A percentile compares a stretch with the other conserved stretches of the same genome.
Conservation (phyloP, 176 grass and related monocot species). For the Musa itinerans region DNA sequence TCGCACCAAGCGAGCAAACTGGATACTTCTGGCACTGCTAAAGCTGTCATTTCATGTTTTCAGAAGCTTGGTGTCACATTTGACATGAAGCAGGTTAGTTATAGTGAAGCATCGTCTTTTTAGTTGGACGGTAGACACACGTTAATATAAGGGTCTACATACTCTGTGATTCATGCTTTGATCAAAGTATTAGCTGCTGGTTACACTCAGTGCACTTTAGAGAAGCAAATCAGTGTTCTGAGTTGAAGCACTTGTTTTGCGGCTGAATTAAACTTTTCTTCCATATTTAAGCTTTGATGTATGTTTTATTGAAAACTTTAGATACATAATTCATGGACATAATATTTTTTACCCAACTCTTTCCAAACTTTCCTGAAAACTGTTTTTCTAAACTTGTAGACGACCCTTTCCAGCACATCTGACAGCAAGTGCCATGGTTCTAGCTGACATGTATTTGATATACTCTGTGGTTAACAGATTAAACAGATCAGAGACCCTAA, state of each 20-base stretch:
- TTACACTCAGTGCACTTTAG: neutral
- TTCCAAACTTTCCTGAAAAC: neutral
- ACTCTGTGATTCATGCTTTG: neutral
- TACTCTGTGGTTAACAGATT: slow-evolving; percentile 31
- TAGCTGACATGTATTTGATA: neutral
- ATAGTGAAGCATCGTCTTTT: neutral
- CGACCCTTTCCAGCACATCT: neutral
- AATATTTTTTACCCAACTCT: neutral
- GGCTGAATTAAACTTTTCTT: neutral
- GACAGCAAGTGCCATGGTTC: neutral
- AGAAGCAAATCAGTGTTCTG: neutral
- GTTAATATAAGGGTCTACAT: neutral
- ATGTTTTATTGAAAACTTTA: too few species aligned
- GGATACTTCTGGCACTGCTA: slow-evolving; percentile 70
- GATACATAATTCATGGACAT: too few species aligned
- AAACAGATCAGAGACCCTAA: slow-evolving; percentile 61
- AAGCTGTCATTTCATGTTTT: slow-evolving; percentile 66
- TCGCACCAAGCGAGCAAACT: slow-evolving; percentile 79
- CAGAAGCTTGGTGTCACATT: slow-evolving; percentile 56
- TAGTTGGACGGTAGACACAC: too few species aligned
- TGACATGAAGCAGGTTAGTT: slow-evolving; percentile 50
- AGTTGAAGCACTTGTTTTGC: neutral
- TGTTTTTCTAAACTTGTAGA: neutral
- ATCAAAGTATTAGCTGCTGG: neutral
- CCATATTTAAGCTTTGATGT: too few species aligned